A percentile compares a stretch with the other conserved stretches of the same genome.
These are phyloP conservation scores for Inga leiocalycina DNA, from an alignment of 306 rosid genomes.

Conservation along the genomic window DNA sequence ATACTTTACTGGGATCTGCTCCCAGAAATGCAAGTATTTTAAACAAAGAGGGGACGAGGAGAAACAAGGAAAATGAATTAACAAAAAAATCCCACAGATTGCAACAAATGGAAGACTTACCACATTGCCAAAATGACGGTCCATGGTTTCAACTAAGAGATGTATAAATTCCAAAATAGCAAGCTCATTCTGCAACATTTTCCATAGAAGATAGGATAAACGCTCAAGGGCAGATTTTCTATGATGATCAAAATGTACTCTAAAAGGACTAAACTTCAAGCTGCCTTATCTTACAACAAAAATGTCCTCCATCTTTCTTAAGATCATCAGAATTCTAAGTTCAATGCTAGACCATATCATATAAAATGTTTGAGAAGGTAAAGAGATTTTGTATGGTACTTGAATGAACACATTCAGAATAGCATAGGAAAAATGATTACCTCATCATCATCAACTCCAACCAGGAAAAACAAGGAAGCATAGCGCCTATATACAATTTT, in stretches of 20 bases:
- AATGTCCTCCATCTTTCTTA: background rate
- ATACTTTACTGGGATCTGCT: background rate
- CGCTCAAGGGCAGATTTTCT: background rate
- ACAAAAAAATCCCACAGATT: conserved; percentile 2
- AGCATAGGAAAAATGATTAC: conserved; percentile 41
- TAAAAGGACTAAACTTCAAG: conserved; percentile 11
- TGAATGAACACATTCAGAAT: conserved; percentile 19
- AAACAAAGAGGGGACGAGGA: background rate
- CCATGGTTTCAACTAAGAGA: conserved; percentile 96
- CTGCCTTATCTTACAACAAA: conserved; percentile 10
- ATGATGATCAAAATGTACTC: background rate
- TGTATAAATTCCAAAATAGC: conserved; percentile 95
- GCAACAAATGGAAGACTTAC: conserved; percentile 45
- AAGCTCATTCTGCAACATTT: conserved; percentile 78
- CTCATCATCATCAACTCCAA: conserved; percentile 92
- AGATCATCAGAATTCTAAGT: background rate
- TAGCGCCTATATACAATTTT: conserved; percentile 94
- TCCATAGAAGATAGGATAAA: conserved; percentile 25
- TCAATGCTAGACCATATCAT: background rate
- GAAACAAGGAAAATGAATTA: conserved; percentile 7
- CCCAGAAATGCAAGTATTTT: conserved; percentile 1
- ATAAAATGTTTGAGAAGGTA: background rate
- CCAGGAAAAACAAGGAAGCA: conserved; percentile 92
- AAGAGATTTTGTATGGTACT: background rate
- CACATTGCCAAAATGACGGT: conserved; percentile 95